These are phyloP conservation scores for Salix viminalis DNA, from an alignment of 345 rosid species.

Conservation along the genomic window DNA sequence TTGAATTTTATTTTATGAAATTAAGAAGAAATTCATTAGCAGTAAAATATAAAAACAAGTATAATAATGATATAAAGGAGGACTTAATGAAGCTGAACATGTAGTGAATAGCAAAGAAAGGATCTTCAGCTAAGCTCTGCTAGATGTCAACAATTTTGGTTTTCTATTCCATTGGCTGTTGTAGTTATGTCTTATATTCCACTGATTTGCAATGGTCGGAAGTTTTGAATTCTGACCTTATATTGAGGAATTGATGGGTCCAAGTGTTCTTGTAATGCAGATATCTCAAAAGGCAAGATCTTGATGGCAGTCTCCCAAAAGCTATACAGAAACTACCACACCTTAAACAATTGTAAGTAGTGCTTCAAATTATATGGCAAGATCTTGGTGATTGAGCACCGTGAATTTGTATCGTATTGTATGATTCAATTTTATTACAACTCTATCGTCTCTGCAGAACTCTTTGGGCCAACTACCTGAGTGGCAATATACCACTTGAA, in stretches of 20 bases:
- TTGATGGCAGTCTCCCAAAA: slow-evolving; percentile 9
- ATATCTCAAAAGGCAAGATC: slow-evolving; percentile 6
- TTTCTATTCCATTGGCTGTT: not conserved
- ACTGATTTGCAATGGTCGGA: not conserved
- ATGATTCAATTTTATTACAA: not conserved
- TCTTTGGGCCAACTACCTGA: slow-evolving; percentile 3
- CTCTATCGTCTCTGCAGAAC: not conserved
- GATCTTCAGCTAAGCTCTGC: not conserved
- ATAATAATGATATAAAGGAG: not conserved
- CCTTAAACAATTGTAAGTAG: slow-evolving; percentile 6
- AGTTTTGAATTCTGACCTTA: not conserved
- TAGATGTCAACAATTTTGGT: not conserved
- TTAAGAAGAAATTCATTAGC: not conserved
- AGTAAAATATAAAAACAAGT: no score
- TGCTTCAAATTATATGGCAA: not conserved
- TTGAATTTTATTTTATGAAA: not conserved
- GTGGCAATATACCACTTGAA: slow-evolving; percentile 14
- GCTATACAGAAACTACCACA: slow-evolving; percentile 12
- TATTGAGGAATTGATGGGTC: not conserved
- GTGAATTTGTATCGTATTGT: not conserved
- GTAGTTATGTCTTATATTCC: no score
- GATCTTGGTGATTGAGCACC: not conserved
- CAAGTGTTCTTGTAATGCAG: not conserved
- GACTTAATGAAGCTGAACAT: not conserved
- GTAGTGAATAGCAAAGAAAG: not conserved